Conservation (phyloP, 208 protist species). For the Trypanosomatidae sp. region DNA sequence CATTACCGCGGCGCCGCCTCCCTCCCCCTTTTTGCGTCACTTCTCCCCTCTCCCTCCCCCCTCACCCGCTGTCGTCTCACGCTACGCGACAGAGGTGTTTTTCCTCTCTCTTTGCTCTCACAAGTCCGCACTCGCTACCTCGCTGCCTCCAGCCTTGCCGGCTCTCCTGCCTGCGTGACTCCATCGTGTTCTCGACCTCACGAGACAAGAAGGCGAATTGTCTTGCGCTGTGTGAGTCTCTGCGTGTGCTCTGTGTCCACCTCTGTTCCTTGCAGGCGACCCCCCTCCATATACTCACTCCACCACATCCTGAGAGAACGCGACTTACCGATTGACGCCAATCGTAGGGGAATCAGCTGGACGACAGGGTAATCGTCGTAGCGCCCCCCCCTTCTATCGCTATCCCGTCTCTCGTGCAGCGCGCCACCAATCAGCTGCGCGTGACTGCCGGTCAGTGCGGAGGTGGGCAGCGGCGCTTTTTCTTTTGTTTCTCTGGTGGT, state of each 20-base stretch:
- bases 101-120: not conserved
- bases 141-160: not conserved
- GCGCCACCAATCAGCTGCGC: not conserved
- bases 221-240: not conserved
- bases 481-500: not conserved
- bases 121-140: not conserved
- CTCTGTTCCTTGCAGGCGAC: not conserved
- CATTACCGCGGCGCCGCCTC: not conserved
- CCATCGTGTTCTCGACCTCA: not conserved
- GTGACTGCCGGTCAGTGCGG: not conserved
- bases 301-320: not conserved
- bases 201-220: not conserved
- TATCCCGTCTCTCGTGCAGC: not conserved
- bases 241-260: not conserved
- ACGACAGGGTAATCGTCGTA: not conserved
- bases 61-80: not conserved
- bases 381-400: not conserved
- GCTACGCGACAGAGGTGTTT: not conserved
- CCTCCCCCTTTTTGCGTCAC: slow-evolving; percentile 4
- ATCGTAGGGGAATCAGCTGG: not conserved
- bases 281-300: not conserved
- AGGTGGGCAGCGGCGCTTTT: not conserved
- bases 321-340: not conserved
- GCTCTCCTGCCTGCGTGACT: not conserved
- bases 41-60: not conserved